A percentile compares a stretch with the other conserved stretches of the same genome.
Evolutionary conservation across 2,329 filamentous ascomycete species (phyloP).

Genomic region (Fusarium ambrosium): DNA sequence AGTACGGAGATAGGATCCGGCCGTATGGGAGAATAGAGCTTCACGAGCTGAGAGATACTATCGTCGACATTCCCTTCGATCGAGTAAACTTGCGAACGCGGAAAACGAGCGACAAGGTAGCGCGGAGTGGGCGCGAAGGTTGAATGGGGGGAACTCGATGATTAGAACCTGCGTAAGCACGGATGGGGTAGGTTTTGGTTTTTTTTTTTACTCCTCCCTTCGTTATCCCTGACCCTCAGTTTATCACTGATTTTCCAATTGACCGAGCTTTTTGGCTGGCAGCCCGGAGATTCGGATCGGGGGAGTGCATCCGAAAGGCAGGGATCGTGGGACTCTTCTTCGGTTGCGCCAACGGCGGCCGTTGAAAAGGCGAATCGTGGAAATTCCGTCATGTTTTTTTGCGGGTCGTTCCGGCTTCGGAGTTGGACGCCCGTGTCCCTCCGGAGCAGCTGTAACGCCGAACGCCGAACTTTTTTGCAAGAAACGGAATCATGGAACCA

Average conservation of each 20-base stretch:
- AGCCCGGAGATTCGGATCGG: slow-evolving; percentile 35
- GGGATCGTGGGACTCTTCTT: slow-evolving; percentile 18
- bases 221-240: slow-evolving; percentile 31
- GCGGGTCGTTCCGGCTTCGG: slow-evolving; percentile 7
- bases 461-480: slow-evolving; percentile 31
- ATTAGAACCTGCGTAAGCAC: not conserved
- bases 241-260: slow-evolving; percentile 3
- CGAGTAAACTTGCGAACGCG: not conserved
- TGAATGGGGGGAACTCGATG: not conserved
- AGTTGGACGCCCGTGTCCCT: not conserved
- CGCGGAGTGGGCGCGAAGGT: not conserved
- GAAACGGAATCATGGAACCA: slow-evolving; percentile 13
- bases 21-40: not conserved
- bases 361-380: slow-evolving; percentile 25
- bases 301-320: slow-evolving; percentile 22
- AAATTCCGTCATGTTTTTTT: not conserved
- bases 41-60: not conserved
- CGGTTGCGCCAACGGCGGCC: slow-evolving; percentile 17
- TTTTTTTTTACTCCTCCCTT: not conserved
- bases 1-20: not conserved
- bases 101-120: not conserved
- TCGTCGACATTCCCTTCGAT: slow-evolving; percentile 16
- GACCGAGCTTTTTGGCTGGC: slow-evolving; percentile 9
- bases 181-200: not conserved
- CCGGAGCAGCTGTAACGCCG: slow-evolving; percentile 39